phyloP scores from a whole-genome alignment of 2,329 filamentous ascomycete genomes.

The Amphichorda felina region DNA sequence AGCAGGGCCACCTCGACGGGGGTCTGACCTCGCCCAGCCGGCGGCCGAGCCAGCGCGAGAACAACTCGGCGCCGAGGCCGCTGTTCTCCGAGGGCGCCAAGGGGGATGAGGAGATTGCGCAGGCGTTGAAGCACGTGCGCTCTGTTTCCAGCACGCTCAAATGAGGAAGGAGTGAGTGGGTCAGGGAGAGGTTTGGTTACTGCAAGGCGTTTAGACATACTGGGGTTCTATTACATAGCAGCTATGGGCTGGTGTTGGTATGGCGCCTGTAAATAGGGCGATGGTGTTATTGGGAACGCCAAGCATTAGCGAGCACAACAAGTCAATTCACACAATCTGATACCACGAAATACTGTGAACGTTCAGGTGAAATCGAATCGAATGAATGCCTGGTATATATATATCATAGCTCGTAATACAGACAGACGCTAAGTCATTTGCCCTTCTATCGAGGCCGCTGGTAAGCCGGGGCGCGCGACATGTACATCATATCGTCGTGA shows the following conservation, averaged over 20 bases:
- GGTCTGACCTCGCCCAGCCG: neutral
- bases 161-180: neutral
- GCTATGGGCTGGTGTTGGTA: no score
- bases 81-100: constrained; percentile 15
- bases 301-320: no score
- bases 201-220: no score
- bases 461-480: constrained; percentile 1
- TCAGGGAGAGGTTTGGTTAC: no score
- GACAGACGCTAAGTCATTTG: constrained; percentile 1
- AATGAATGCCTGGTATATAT: constrained; percentile 1
- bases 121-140: constrained; percentile 16
- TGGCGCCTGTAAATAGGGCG: no score
- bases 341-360: no score
- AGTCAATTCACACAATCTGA: no score
- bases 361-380: no score
- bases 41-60: constrained; percentile 2
- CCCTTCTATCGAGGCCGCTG: constrained; percentile 3
- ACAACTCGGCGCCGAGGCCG: constrained; percentile 11
- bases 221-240: no score
- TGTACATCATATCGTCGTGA: constrained; percentile 7
- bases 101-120: constrained; percentile 15
- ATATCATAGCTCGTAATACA: constrained; percentile 4
- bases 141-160: constrained; percentile 17
- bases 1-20: neutral
- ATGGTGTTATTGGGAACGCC: no score